Base-by-base conservation (phyloP, 163 green algal species). In the Smithsoniella earleae region DNA sequence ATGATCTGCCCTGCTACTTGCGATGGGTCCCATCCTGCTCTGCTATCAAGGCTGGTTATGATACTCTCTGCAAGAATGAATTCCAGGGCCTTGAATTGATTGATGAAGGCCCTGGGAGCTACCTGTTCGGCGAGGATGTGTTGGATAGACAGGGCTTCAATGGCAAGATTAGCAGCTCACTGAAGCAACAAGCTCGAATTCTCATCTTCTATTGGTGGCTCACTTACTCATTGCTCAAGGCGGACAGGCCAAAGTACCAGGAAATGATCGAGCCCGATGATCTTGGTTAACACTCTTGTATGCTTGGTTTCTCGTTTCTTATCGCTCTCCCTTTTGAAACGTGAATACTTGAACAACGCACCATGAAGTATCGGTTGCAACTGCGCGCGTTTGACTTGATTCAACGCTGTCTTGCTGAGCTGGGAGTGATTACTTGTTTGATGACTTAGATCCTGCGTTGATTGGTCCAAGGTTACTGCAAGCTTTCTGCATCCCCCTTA, bases 1-100 rank as follows among this genome's bases (percentile, higher is more conserved):
- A 77, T 34, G 86, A 79, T 69, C 79, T 89, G 33, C 86, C 78
- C 2, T 46, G 38, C 2, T 66, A 66, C 27, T 16, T 73, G 73
- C 74, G 77, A 34, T 95, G 90, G 89, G 77, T 97, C 62, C 91
- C 92, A 37, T 77, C 78, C 62, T 77, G 85, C 34, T 92, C 82
- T 2, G 82, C 97, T 43, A 96, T 98, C 80, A 91, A 94, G 83
- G 81, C 91, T 38, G 82, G 76, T 20, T 95, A 93, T 77, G 79
- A 95, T 76, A 90, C 79, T 8, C 80, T 94, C 30, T 89, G 79
- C 63, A 82, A 95, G 52, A 96, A 96, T 73, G 92, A 98, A 80
- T 96, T 98, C 75, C 8, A 43, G 2, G 92, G 91, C 1, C 66
- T 92, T 3, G 76, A 73, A 3, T 91, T 92, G 72, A 84, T 89